A percentile compares a stretch with the other conserved stretches of the same genome.
These are phyloP conservation scores for Noccaea caerulescens DNA, from an alignment of 345 rosid species.

Conservation along the genomic window DNA sequence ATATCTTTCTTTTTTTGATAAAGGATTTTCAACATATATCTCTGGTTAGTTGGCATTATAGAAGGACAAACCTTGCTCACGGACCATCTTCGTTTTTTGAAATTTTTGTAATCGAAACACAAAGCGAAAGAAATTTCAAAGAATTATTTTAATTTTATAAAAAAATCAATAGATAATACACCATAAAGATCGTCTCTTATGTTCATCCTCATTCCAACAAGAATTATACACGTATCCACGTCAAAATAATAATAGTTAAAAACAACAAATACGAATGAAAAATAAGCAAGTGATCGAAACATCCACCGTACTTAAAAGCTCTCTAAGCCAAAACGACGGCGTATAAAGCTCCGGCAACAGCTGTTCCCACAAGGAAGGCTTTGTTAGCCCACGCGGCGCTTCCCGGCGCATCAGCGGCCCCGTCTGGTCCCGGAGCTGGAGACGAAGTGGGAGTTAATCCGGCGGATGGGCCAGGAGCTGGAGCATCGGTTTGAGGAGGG, in stretches of 20 bases:
- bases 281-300: constrained; percentile 19
- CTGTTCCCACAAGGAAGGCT: constrained; percentile 56
- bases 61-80: too few species aligned
- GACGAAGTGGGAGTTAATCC: constrained; percentile 29
- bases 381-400: constrained; percentile 43
- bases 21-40: too few species aligned
- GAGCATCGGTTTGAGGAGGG: constrained; percentile 43
- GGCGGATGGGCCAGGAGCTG: constrained; percentile 37
- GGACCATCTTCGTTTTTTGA: neutral
- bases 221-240: neutral
- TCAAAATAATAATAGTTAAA: constrained; percentile 4
- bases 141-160: constrained; percentile 12
- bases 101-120: neutral
- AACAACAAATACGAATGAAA: neutral
- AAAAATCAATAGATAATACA: constrained; percentile 13
- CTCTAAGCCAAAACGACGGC: constrained; percentile 64
- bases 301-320: constrained; percentile 22
- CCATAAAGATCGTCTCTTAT: constrained; percentile 7
- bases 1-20: too few species aligned
- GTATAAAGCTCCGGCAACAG: constrained; percentile 54
- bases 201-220: constrained; percentile 24
- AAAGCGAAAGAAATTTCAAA: neutral
- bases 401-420: constrained; percentile 35
- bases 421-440: constrained; percentile 35
- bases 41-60: too few species aligned